Conservation (phyloP, 768 basidiomycete species). For the Amanita jacksonii region DNA sequence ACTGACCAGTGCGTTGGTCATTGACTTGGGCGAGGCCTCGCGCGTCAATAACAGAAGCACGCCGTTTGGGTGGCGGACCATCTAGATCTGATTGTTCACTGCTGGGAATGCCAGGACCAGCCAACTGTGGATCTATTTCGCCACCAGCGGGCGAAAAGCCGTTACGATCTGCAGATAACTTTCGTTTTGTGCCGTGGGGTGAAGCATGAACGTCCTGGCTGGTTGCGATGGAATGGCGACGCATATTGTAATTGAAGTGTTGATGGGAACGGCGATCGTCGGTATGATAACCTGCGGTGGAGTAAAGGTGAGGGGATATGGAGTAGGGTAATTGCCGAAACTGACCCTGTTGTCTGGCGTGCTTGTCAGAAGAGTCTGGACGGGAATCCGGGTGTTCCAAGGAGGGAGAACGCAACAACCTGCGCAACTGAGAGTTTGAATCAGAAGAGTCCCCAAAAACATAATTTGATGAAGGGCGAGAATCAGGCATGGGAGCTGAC, state of each 20-base stretch:
- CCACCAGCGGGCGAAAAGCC: slow-evolving; percentile 43
- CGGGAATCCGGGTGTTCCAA: slow-evolving; percentile 29
- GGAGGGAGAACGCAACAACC: slow-evolving; percentile 51
- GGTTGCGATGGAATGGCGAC: slow-evolving; percentile 63
- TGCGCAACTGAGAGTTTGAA: slow-evolving; percentile 40
- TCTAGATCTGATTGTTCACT: slow-evolving; percentile 49
- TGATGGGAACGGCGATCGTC: slow-evolving; percentile 23
- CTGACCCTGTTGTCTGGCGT: neutral
- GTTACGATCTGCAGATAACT: slow-evolving; percentile 66
- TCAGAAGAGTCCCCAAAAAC: slow-evolving; percentile 58
- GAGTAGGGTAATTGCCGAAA: neutral
- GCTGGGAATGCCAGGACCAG: slow-evolving; percentile 59
- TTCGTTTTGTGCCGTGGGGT: slow-evolving; percentile 67
- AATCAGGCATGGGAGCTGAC: slow-evolving; percentile 25
- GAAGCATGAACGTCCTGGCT: slow-evolving; percentile 36
- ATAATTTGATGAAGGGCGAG: slow-evolving; percentile 57
- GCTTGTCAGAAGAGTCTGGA: slow-evolving; percentile 11
- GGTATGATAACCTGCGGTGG: slow-evolving; percentile 21
- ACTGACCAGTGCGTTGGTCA: slow-evolving; percentile 46
- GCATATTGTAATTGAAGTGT: slow-evolving; percentile 60
- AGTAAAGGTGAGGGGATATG: slow-evolving; percentile 10
- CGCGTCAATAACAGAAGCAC: slow-evolving; percentile 77
- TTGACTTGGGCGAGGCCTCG: slow-evolving; percentile 64
- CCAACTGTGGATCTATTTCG: slow-evolving; percentile 57
- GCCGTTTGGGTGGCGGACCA: slow-evolving; percentile 68